These are phyloP conservation scores for Tetraselmis striata DNA, from an alignment of 139 green algal species.

Conservation along the genomic window DNA sequence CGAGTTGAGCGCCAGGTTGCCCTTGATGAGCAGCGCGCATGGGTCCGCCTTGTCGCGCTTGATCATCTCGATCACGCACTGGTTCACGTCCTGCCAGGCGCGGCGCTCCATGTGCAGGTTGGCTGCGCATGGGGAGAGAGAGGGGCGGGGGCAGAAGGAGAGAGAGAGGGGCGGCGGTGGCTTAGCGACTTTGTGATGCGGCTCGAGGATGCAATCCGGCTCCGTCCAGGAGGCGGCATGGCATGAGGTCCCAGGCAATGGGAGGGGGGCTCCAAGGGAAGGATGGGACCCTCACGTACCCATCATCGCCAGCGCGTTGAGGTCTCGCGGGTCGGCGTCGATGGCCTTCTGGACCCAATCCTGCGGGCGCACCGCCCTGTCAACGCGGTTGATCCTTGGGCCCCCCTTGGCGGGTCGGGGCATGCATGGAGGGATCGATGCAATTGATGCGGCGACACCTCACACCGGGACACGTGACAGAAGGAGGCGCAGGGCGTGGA, in stretches of 20 bases:
- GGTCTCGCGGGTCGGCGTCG: conserved; percentile 2
- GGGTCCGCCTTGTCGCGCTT: conserved; percentile 19
- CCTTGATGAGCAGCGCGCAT: conserved; percentile 25
- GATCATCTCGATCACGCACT: conserved; percentile 35
- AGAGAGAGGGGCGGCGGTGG: neutral
- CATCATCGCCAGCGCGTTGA: conserved; percentile 60
- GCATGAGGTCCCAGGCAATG: too few relatives aligned
- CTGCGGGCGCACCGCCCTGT: too few relatives aligned
- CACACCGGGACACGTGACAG: too few relatives aligned
- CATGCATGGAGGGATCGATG: too few relatives aligned
- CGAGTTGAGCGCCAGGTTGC: neutral
- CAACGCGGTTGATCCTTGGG: too few relatives aligned
- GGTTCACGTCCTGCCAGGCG: conserved; percentile 40
- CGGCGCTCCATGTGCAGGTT: conserved; percentile 55
- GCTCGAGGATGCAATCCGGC: conserved; percentile 8
- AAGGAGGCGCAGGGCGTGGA: too few relatives aligned
- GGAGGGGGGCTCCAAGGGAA: too few relatives aligned
- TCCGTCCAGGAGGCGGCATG: too few relatives aligned
- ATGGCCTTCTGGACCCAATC: conserved; percentile 36
- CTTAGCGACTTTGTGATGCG: neutral
- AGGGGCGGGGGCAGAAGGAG: conserved; percentile 2
- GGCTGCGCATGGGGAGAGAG: conserved; percentile 15
- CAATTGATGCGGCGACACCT: too few relatives aligned
- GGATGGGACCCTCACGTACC: too few relatives aligned
- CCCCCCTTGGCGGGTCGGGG: too few relatives aligned